Base-by-base conservation (phyloP, 805 yeast species). In the Lipomyces orientalis region DNA sequence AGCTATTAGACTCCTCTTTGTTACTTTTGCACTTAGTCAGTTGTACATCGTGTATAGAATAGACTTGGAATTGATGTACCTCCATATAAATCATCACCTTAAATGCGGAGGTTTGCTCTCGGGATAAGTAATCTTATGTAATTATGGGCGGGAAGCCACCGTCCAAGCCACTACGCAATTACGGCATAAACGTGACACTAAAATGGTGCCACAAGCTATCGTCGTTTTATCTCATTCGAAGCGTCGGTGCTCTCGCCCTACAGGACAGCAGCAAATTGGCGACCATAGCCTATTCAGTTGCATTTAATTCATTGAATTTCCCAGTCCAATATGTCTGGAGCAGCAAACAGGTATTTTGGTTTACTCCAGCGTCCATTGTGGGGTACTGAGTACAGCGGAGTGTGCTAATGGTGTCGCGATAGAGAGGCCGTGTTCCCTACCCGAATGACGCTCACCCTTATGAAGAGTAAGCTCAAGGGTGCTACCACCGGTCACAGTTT, bases 401-500 rank as follows among this genome's bases (percentile, higher is more conserved):
- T 29, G 34, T 12, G 16, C 33, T 19, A 34, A n/a, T 19, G 14
- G 5, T 3, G 25, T 35, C 35, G 33, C 16, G 12, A 16, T 34
- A 69, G 72, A 67, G 72, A 69, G 62, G 72, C 72, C 66, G 72
- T 69, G 19, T 69, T 69, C 57, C 72, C 72, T 56, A 69, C 72
- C 49, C 71, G 72, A 25, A 69, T 69, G 76, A 94, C 98, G 67
- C 86, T 94, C 73, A 93, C 97, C 60, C 79, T 91, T 68, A 95
- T 95, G 98, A 95, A 95, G 83, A 86, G 90, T 68, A 95, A 95
- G 80, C 86, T 95, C 77, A 94, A 93, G 81, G 99, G 99, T 64
- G 99, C 99, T 1, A 93, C 91, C 75, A 97, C 91, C 76, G 99
- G 99, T 49, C 97, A 95, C 79, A 90, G 96, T 16, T 83, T 94